Percentiles rank a stretch among this genome's conserved stretches.
Conservation (phyloP, 192 early-diverging fungal species). For the Backusella parvicylindrica region DNA sequence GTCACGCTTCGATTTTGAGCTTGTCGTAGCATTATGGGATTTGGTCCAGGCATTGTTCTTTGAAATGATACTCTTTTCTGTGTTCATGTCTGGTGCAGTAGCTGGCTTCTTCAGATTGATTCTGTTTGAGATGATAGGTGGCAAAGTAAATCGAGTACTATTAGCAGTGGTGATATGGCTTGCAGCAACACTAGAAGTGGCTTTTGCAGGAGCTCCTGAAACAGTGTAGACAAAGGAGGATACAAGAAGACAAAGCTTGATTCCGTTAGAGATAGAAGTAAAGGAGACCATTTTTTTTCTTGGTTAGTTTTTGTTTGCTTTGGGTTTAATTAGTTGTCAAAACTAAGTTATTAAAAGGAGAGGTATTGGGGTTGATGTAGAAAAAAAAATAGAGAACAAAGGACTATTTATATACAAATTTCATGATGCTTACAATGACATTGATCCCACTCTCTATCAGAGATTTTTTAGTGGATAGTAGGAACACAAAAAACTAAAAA, state of each 20-base stretch:
- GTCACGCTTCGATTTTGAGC: background rate
- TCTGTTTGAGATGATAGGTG: background rate
- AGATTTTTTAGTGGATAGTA: background rate
- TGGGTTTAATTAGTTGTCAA: background rate
- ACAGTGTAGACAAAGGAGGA: background rate
- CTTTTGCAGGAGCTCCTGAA: background rate
- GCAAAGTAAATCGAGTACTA: background rate
- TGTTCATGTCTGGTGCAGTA: background rate
- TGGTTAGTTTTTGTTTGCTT: background rate
- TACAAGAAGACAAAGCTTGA: background rate
- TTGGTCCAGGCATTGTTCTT: background rate
- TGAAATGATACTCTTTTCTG: background rate
- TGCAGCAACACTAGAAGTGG: background rate
- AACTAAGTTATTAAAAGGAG: background rate
- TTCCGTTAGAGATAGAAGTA: background rate
- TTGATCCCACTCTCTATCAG: background rate
- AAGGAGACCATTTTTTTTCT: slow-evolving; percentile 6
- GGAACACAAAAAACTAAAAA: background rate
- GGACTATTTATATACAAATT: background rate
- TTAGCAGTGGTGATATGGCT: background rate
- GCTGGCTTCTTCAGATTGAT: background rate
- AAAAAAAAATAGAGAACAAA: background rate
- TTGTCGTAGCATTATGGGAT: background rate
- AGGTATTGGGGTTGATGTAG: background rate
- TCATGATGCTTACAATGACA: background rate